phyloP scores from a whole-genome alignment of 176 grass and related monocot genomes.

The Aegilops umbellulata region DNA sequence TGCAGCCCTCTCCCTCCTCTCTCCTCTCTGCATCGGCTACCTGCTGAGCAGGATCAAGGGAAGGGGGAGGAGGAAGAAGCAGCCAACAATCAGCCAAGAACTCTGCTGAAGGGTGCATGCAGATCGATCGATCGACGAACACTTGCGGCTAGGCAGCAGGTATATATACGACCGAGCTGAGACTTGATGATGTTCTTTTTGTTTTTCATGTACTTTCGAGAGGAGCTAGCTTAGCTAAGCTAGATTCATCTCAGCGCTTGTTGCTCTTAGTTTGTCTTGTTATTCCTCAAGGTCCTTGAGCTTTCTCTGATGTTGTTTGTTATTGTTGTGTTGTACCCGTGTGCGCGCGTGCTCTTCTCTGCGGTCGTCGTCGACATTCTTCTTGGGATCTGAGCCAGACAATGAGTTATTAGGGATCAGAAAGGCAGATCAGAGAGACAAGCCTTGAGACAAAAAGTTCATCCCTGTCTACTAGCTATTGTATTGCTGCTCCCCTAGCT shows the following conservation, averaged over 20 bases:
- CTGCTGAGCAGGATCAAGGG: not conserved
- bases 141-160: constrained; percentile 7
- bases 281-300: not conserved
- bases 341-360: not conserved
- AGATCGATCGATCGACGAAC: not conserved
- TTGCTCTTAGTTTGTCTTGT: not conserved
- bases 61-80: not conserved
- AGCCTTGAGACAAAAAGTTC: constrained; percentile 25
- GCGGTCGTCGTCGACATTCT: constrained; percentile 28
- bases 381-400: constrained; percentile 57
- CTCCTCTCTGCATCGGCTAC: not conserved
- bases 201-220: not conserved
- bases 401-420: constrained; percentile 24
- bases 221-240: not conserved
- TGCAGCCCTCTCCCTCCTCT: not conserved
- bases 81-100: not conserved
- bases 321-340: not conserved
- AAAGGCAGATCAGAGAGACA: not conserved
- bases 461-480: constrained; percentile 35
- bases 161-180: not conserved
- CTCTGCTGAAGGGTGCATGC: not conserved
- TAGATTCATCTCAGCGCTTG: constrained; percentile 7
- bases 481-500: not conserved
- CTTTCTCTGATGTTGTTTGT: not conserved
- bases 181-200: no score